Percentiles rank a stretch among this genome's conserved stretches.
These are phyloP conservation scores for Clarireedia monteithiana DNA, from an alignment of 2,329 filamentous ascomycete genomes.

Conservation along the genomic window DNA sequence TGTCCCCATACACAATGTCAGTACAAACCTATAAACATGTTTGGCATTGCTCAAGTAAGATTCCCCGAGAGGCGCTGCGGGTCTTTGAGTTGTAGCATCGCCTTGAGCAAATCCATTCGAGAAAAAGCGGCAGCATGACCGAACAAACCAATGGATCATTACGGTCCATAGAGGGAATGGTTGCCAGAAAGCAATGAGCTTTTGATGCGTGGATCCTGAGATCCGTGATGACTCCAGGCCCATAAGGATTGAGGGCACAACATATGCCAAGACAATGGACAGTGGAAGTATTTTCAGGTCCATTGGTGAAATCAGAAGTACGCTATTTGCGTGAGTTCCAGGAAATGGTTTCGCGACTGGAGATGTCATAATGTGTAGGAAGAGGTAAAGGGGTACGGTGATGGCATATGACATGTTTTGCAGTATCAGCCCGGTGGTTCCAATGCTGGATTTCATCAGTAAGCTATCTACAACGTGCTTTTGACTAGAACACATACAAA, in stretches of 20 bases:
- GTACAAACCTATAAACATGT: slow-evolving; percentile 29
- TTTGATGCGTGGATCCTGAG: slow-evolving; percentile 37
- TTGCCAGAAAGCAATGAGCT: slow-evolving; percentile 42
- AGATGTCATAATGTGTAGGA: slow-evolving; percentile 36
- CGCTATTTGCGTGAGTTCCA: slow-evolving; percentile 28
- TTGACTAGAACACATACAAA: slow-evolving; percentile 30
- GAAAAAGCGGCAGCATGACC: slow-evolving; percentile 1
- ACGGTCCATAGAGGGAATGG: slow-evolving; percentile 40
- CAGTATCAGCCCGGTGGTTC: slow-evolving; percentile 34
- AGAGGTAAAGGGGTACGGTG: slow-evolving; percentile 35
- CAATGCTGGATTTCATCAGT: slow-evolving; percentile 21
- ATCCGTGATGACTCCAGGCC: slow-evolving; percentile 33
- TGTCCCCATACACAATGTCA: slow-evolving; percentile 32
- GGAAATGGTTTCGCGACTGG: slow-evolving; percentile 28
- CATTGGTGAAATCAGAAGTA: slow-evolving; percentile 23
- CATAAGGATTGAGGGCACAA: slow-evolving; percentile 37
- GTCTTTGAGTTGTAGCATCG: slow-evolving; percentile 19
- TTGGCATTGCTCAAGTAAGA: slow-evolving; percentile 19
- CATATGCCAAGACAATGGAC: slow-evolving; percentile 35
- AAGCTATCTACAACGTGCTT: background rate
- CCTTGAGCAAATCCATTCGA: slow-evolving; percentile 13
- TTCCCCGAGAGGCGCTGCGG: slow-evolving; percentile 16
- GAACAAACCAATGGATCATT: slow-evolving; percentile 30
- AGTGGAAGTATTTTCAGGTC: slow-evolving; percentile 31
- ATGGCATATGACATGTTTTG: slow-evolving; percentile 38